A percentile compares a stretch with the other conserved stretches of the same genome.
These are phyloP conservation scores for Exophiala xenobiotica DNA, from an alignment of 2,329 filamentous ascomycete species.

Conservation along the genomic window DNA sequence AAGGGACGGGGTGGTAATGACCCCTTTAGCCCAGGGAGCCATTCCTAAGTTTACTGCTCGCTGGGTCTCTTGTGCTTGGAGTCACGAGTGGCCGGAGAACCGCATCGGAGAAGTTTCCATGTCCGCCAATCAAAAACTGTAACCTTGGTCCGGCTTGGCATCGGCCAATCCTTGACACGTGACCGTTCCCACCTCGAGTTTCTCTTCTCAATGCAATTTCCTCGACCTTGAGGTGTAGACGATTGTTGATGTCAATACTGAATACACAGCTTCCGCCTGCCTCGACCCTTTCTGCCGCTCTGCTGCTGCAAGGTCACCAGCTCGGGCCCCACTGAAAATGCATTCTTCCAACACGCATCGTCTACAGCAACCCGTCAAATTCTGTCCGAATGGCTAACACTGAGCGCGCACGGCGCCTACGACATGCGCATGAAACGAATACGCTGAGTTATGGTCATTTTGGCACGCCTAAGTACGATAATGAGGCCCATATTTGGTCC, in stretches of 20 bases:
- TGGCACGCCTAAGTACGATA: constrained; percentile 26
- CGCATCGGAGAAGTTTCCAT: no score
- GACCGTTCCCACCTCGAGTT: no score
- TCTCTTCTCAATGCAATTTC: neutral
- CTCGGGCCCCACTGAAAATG: constrained; percentile 10
- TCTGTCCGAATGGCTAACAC: constrained; percentile 24
- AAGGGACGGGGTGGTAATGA: no score
- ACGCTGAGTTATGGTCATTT: constrained; percentile 27
- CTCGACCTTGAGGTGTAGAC: neutral
- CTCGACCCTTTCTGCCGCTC: neutral
- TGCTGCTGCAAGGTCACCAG: neutral
- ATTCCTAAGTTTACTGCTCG: no score
- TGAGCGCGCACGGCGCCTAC: constrained; percentile 13
- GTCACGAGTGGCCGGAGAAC: no score
- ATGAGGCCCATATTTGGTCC: constrained; percentile 16
- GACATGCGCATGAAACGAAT: constrained; percentile 25
- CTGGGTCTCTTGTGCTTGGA: no score
- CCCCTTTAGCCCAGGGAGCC: no score
- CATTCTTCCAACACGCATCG: constrained; percentile 2
- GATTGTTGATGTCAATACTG: neutral
- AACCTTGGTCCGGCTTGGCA: no score
- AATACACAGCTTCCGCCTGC: neutral
- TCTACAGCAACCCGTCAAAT: constrained; percentile 1
- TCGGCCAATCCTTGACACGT: neutral
- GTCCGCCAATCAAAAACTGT: no score